Evolutionary conservation across 495 filamentous ascomycete species (phyloP).

Genomic region (Aspergillus affinis): DNA sequence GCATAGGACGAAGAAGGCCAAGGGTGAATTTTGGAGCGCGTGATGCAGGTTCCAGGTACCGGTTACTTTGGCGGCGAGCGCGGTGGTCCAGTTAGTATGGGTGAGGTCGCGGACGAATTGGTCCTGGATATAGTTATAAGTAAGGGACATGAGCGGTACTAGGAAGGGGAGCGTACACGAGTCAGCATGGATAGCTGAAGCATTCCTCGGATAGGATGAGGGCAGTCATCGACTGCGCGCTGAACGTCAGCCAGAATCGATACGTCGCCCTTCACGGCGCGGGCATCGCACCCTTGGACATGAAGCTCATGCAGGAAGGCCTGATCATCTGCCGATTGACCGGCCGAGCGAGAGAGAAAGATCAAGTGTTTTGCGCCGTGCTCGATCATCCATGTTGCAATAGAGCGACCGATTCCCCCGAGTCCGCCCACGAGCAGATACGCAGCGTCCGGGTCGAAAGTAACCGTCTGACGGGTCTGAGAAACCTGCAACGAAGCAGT

Average conservation of each 20-base stretch:
- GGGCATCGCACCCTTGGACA: not conserved
- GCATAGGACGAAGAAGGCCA: constrained; percentile 52
- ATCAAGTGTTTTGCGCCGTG: constrained; percentile 57
- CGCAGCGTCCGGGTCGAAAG: constrained; percentile 17
- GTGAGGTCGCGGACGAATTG: not conserved
- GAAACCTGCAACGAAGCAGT: not conserved
- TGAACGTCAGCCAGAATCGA: not conserved
- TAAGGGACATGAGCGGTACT: not conserved
- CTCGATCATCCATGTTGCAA: constrained; percentile 57
- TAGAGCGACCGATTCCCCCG: constrained; percentile 58
- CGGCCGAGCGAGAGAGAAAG: constrained; percentile 24
- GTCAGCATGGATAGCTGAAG: constrained; percentile 43
- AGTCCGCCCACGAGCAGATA: constrained; percentile 51
- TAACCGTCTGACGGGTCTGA: not conserved
- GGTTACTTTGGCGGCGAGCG: constrained; percentile 41
- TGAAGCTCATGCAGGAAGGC: constrained; percentile 3
- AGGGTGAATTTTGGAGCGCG: constrained; percentile 22
- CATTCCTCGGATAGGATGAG: constrained; percentile 30
- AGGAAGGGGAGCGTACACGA: constrained; percentile 17
- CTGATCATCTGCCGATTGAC: not conserved
- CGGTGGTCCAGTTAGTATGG: constrained; percentile 30
- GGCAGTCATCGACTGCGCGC: not conserved
- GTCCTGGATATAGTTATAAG: not conserved
- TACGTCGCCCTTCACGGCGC: not conserved
- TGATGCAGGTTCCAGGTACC: constrained; percentile 59